Evolutionary conservation across 2,329 filamentous ascomycete species (phyloP).

Genomic region (Cordyceps fumosorosea): DNA sequence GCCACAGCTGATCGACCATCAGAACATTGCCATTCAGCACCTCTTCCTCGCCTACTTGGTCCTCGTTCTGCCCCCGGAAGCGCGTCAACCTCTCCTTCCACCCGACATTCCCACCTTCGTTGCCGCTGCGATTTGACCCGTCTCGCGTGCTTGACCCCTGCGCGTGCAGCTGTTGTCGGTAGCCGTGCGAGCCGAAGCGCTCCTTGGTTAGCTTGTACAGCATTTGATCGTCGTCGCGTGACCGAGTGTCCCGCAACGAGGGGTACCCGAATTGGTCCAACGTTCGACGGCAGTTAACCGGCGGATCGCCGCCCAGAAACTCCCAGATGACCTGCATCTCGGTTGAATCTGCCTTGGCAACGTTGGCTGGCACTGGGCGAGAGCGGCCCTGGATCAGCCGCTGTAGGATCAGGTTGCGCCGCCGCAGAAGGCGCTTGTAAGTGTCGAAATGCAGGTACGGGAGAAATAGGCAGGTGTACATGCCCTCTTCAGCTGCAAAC

Average conservation of each 20-base stretch:
- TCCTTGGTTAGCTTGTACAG: slow-evolving; percentile 58
- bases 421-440: slow-evolving; percentile 49
- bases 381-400: slow-evolving; percentile 48
- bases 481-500: slow-evolving; percentile 21
- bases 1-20: slow-evolving; percentile 63
- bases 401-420: slow-evolving; percentile 47
- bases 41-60: slow-evolving; percentile 22
- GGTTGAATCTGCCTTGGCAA: slow-evolving; percentile 48
- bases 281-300: slow-evolving; percentile 54
- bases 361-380: slow-evolving; percentile 46
- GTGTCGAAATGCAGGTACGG: slow-evolving; percentile 61
- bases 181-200: slow-evolving; percentile 20
- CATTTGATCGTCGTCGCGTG: slow-evolving; percentile 60
- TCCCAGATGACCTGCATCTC: slow-evolving; percentile 58
- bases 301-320: slow-evolving; percentile 53
- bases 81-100: slow-evolving; percentile 22
- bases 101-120: slow-evolving; percentile 21
- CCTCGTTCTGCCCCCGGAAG: slow-evolving; percentile 14
- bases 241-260: slow-evolving; percentile 51
- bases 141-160: slow-evolving; percentile 25
- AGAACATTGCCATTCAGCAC: slow-evolving; percentile 50
- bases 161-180: slow-evolving; percentile 21
- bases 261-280: slow-evolving; percentile 60
- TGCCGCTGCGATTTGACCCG: slow-evolving; percentile 21
- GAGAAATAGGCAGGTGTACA: slow-evolving; percentile 45